Evolutionary conservation across 257 asterid species (phyloP), one percentile per base, ranked within the genome.

Genomic region (Plantago elongata): DNA sequence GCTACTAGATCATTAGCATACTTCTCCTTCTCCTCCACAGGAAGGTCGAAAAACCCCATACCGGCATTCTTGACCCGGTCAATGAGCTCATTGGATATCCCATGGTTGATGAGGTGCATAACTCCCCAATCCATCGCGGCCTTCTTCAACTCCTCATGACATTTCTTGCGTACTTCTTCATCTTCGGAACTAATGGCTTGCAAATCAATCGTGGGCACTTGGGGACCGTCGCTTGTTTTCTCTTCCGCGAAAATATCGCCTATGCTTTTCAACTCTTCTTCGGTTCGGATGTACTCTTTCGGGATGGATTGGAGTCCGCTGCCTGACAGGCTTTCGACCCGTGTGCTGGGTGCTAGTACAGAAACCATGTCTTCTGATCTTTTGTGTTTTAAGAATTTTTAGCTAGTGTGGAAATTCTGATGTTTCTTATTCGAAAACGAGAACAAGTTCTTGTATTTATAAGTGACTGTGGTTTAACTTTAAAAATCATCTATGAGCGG

Each of bases 111-210:
- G 13, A 91, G 72, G 70, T 91, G 93, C 95, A 91, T 88, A 12
- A 91, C 98, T 9, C 98, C 95, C 98, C 98, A 91, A 14, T 91
- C 95, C 73, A 43, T 68, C 0, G 98, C 97, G 49, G 92, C 95
- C 62, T 57, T 74, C 72, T 66, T 79, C 77, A 91, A 42, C 77
- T 79, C 90, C 47, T 74, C 62, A 29, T 60, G 86, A 64, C 97
- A 82, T 54, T 54, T 71, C 50, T 45, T 69, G 0, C 76, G 71
- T 34, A 67, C 68, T 9, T 65, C 81, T 45, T 68, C 70, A 54
- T 90, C 85, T 4, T 50, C 75, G 0, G 91, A 81, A 15, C 70
- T 66, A 1, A 88, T 74, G 9, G 62, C 78, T 7, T 52, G 71
- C 15, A 91, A 46, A 65, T 91, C 83, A 13, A 91, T 77, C 0